Evolutionary conservation across 73 alveolate genomes (phyloP).

Genomic region (Breviolum minutum): DNA sequence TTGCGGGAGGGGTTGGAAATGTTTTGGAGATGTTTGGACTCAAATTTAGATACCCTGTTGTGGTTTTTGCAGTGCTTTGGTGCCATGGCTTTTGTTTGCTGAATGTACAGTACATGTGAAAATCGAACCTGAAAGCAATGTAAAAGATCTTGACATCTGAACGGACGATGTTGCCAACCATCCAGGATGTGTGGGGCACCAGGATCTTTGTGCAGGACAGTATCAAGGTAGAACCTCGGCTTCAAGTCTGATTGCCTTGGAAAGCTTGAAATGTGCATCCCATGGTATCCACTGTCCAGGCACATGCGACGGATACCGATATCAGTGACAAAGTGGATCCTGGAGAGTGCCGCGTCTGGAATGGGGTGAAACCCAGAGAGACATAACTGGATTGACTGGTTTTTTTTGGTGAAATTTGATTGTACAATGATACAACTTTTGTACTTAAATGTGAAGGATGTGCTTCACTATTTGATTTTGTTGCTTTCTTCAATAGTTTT

Average conservation of each 20-base stretch:
- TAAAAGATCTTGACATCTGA: neutral
- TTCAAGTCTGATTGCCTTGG: neutral
- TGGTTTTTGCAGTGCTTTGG: too few species aligned
- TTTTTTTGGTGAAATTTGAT: too few species aligned
- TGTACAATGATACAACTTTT: too few species aligned
- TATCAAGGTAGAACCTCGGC: neutral
- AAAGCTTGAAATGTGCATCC: neutral
- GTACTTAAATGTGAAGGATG: too few species aligned
- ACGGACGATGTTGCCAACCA: neutral
- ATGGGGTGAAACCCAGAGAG: neutral
- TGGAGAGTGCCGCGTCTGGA: neutral
- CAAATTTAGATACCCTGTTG: too few species aligned
- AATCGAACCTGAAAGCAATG: too few species aligned
- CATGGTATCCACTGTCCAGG: neutral
- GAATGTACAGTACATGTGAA: too few species aligned
- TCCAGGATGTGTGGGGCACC: conserved; percentile 74
- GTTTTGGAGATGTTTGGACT: too few species aligned
- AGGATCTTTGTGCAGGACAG: conserved; percentile 54
- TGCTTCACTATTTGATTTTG: too few species aligned
- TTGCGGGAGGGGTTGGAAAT: too few species aligned
- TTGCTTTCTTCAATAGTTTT: too few species aligned
- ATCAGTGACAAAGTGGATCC: conserved; percentile 4
- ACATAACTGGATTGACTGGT: neutral
- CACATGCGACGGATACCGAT: neutral
- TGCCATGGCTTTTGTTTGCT: too few species aligned